Base-by-base conservation (phyloP, 2,329 filamentous ascomycete genomes). In the Colletotrichum costaricense region DNA sequence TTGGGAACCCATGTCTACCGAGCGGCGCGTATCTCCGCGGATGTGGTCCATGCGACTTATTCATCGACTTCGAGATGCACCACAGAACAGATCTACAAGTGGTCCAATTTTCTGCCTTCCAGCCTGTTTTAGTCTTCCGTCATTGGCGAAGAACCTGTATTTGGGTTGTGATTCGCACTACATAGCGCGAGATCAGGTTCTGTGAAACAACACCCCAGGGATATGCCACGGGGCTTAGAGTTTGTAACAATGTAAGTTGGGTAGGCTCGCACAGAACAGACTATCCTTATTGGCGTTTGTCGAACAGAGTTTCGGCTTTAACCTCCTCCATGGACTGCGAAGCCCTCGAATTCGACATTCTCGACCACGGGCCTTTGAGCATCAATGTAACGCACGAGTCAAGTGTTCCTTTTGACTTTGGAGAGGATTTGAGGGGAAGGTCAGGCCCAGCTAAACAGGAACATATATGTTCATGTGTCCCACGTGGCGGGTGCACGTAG, bases 241-340 rank as follows among this genome's bases (percentile, higher is more conserved):
- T 59, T 67, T 14, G 55, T 22, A 30, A 6, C 52, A 24, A 42
- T 14, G 55, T 38, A 54, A 33, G 55, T 54, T 59, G n/a, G 19
- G 9, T 35, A 30, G 24, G 22, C 28, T 14, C 24, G 30, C 30
- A 26, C 19, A 35, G 19, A 11, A 26, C 19, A 14, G n/a, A 9
- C 19, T 5, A 16, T 55, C 42, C 24, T 38, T 14, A 70, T 66
- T 66, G 62, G 62, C 9, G 54, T 38, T 38, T 3, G 9, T 22
- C 8, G 22, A 9, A 42, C 52, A 67, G 30, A 70, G 62, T 67
- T 70, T 58, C 7, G 22, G n/a, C 30, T 54, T 62, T 42, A 52
- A 62, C 28, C 11, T 26, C 3, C n/a, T 38, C 22, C 7, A 30
- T n/a, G 22, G 12, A 54, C 22, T 7, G 0, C 19, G 26, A 42